A percentile compares a stretch with the other conserved stretches of the same genome.
Conservation (phyloP, 179 eudicot species). For the Nepenthes alata region DNA sequence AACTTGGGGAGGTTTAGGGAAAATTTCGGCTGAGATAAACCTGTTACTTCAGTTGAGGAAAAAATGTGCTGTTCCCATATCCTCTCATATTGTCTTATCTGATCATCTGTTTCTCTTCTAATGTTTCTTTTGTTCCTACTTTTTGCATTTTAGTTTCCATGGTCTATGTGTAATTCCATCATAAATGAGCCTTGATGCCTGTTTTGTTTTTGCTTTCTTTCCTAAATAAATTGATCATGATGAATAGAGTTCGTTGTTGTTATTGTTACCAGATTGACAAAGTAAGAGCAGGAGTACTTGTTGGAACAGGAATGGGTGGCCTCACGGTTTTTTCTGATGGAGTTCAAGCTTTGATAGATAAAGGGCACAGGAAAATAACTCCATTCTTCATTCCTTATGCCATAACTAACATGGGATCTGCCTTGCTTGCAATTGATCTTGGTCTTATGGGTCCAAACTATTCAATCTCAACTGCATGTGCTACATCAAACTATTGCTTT, state of each 20-base stretch:
- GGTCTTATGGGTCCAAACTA: conserved; percentile 93
- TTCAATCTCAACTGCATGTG: conserved; percentile 86
- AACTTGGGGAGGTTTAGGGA: too few species aligned
- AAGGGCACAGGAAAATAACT: conserved; percentile 66
- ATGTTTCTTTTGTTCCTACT: background rate
- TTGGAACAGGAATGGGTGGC: conserved; percentile 91
- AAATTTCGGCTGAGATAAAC: too few species aligned
- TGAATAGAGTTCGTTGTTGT: background rate
- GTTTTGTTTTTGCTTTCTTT: background rate
- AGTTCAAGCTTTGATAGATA: conserved; percentile 60
- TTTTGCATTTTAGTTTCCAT: background rate
- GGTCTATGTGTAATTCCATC: background rate
- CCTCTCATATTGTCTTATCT: background rate
- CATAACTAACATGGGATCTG: conserved; percentile 83
- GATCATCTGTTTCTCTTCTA: background rate
- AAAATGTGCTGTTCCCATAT: background rate
- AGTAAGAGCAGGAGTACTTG: conserved; percentile 69
- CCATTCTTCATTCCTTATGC: conserved; percentile 85
- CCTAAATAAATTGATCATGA: conserved; percentile 1
- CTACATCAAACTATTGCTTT: conserved; percentile 80
- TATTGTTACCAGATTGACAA: conserved; percentile 54
- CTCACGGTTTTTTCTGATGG: conserved; percentile 71
- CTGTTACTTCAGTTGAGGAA: too few species aligned
- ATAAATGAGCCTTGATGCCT: background rate
- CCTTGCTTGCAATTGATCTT: conserved; percentile 76